Evolutionary conservation across 2,329 filamentous ascomycete genomes (phyloP), one percentile per base, ranked within the genome.

Genomic region (Ceratocystis cacaofunesta): DNA sequence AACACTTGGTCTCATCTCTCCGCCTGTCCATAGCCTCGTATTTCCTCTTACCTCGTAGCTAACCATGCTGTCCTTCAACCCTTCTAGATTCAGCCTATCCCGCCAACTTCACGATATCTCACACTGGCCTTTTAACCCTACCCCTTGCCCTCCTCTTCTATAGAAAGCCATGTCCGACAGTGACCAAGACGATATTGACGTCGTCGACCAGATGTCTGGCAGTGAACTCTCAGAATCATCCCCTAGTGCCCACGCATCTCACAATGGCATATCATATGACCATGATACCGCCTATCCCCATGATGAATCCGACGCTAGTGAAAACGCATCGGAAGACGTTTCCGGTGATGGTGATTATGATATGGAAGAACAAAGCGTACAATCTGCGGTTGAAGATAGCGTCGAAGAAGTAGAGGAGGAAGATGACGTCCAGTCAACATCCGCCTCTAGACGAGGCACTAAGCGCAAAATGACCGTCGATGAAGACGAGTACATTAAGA

Each of bases 401-500:
- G 65, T 63, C n/a, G 64, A 67, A 46, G 68, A 67, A 58, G 63
- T 60, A 64, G 63, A 64, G 32, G 63, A 52, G 17, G 61, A 64
- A 32, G 66, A 67, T 43, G 60, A 81, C 68, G 81, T 81, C 69
- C 78, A 81, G 71, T 89, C 86, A 69, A 84, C 84, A 72, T 94
- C 90, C 60, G 82, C 85, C 71, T 86, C 86, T 55, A 82, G 81
- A 69, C 82, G 85, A 72, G 82, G 82, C 62, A 76, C 80, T 68
- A 96, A 96, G 80, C 87, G 91, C 76, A 88, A 89, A 77, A 76
- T 80, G 69, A 74, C 80, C 72, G 73, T 83, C 46, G 85, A 87
- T 63, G 89, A 94, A 71, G 87, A 94, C 67, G 86, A 91, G 60
- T 92, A 86, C 72, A 96, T 97, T 71, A 83, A 87, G 71, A 88